Base-by-base conservation (phyloP, 2,329 filamentous ascomycete species). In the Ceratocystis cubensis region DNA sequence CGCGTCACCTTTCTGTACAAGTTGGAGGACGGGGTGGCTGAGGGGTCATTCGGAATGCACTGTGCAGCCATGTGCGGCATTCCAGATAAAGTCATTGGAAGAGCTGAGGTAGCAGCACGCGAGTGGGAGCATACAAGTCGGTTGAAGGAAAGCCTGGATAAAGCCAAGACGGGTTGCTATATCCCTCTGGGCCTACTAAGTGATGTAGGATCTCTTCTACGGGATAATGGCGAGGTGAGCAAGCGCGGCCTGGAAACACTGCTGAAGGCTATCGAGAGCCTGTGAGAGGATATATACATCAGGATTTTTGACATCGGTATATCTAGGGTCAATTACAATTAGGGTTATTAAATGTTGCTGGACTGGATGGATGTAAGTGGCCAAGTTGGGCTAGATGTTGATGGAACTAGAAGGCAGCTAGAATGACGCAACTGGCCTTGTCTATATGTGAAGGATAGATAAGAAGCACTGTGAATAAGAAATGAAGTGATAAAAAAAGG, bases 61-160 rank as follows among this genome's bases (percentile, higher is more conserved):
- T 99, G 94, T 74, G 94, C 94, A 0, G 88, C 91, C 68, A 99
- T 99, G 94, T 99, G 94, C 72, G 94, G 94, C 0, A 97, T 99
- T 70, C 85, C 91, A 0, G 79, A 80, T 57, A 86, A 86, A 66
- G 86, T 99, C 17, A 91, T 99, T 69, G 86, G 92, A 73, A 80
- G 88, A 25, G 94, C 94, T 0, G 94, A 99, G 75, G 84, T 87
- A 25, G 94, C 94, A 5, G 94, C 94, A 1, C 86, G 82, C 71
- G 89, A 91, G 72, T 97, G 94, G 91, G 94, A 99, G 77, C 91
- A 96, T 75, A 97, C 94, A 0, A 93, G 89, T 71, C 81, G 91
- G 22, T 80, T 97, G 69, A 94, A 91, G 75, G 91, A 96, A 75
- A 92, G 88, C 68, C 78, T 96, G 68, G 91, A 96, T 71, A 86